These are phyloP conservation scores for Sanchytrium tribonematis DNA, from an alignment of 371 early-diverging fungal species.

Conservation along the genomic window DNA sequence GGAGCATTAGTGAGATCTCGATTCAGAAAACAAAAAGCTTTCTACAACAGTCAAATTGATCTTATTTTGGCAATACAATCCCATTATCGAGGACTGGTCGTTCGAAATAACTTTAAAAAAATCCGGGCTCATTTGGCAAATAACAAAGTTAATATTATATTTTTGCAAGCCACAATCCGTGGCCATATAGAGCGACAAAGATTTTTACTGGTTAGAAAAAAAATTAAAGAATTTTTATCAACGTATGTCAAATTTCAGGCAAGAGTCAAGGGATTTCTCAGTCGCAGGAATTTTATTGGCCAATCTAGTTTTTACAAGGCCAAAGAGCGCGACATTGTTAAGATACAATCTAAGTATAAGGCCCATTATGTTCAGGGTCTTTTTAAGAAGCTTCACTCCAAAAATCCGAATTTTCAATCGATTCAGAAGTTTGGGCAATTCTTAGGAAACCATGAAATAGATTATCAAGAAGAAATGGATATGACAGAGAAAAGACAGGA, in stretches of 20 bases:
- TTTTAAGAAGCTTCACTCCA: slow-evolving; percentile 5
- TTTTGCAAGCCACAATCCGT: too few relatives aligned
- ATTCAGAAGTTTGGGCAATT: slow-evolving; percentile 63
- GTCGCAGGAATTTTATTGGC: neutral
- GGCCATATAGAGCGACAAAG: too few relatives aligned
- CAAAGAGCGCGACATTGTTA: slow-evolving; percentile 41
- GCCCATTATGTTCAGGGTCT: slow-evolving; percentile 51
- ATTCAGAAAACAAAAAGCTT: neutral
- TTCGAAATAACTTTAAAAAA: neutral
- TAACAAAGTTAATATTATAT: too few relatives aligned
- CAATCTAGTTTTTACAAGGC: slow-evolving; percentile 6
- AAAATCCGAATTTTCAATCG: slow-evolving; percentile 41
- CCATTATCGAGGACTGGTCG: neutral
- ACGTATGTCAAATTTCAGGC: neutral
- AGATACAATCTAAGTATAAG: slow-evolving; percentile 49
- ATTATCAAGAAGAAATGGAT: slow-evolving; percentile 63
- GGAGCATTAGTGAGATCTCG: neutral
- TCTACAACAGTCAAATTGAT: neutral
- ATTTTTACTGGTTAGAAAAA: too few relatives aligned
- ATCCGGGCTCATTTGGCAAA: neutral
- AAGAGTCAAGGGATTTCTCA: neutral
- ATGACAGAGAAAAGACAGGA: slow-evolving; percentile 30
- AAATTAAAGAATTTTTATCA: neutral
- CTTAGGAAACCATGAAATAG: slow-evolving; percentile 60
- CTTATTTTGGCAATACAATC: neutral